Conservation (phyloP, 345 rosid genomes). For the Eucalyptus caleyi region DNA sequence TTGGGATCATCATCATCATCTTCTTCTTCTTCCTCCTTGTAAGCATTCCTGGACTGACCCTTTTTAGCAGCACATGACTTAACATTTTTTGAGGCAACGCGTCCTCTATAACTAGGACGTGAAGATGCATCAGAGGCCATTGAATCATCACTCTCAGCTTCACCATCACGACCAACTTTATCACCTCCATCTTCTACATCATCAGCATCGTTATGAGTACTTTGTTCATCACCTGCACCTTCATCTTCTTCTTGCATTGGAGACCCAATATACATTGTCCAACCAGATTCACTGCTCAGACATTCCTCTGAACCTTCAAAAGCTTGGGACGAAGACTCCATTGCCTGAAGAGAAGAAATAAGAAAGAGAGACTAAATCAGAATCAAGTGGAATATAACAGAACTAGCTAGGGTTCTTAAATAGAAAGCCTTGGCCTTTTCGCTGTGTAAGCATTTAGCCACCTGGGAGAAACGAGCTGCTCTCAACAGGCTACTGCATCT, state of each 20-base stretch:
- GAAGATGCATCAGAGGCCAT: conserved; percentile 75
- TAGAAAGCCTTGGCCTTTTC: background rate
- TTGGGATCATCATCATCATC: background rate
- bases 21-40: background rate
- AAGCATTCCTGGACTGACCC: background rate
- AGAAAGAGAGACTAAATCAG: background rate
- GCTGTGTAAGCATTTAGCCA: background rate
- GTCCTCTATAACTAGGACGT: conserved; percentile 26
- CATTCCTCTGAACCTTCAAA: conserved; percentile 24
- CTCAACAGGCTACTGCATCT: background rate
- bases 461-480: background rate
- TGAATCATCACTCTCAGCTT: conserved; percentile 24
- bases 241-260: conserved; percentile 1
- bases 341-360: background rate
- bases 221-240: background rate
- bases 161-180: background rate
- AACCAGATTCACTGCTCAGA: conserved; percentile 57
- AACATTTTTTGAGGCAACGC: background rate
- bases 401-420: background rate
- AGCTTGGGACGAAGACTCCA: conserved; percentile 34
- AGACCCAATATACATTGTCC: conserved; percentile 68
- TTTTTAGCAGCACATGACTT: background rate
- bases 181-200: background rate
- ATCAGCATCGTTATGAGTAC: background rate
- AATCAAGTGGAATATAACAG: background rate